Evolutionary conservation across 2,329 filamentous ascomycete species (phyloP).

Genomic region (Trichophyton benhamiae): DNA sequence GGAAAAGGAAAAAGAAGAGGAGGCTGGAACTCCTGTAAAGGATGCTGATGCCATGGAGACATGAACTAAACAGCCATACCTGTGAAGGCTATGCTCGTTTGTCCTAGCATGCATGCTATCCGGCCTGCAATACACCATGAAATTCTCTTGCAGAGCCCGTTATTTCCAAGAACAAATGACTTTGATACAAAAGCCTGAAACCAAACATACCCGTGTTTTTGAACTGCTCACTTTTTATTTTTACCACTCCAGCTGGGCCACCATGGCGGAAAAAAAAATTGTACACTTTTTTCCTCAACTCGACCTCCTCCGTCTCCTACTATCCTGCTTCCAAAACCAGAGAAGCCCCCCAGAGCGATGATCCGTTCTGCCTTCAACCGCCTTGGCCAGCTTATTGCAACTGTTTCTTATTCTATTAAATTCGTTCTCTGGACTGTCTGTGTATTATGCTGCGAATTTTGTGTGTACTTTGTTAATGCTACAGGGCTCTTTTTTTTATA

Average conservation of each 20-base stretch:
- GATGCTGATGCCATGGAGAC: background rate
- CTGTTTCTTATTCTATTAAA: background rate
- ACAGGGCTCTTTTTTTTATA: background rate
- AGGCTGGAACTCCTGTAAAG: constrained; percentile 3
- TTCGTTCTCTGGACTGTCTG: background rate
- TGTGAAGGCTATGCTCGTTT: background rate
- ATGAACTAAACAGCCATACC: background rate
- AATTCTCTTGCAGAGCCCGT: background rate
- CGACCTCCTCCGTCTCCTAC: background rate
- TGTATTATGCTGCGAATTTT: background rate
- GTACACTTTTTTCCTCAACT: background rate
- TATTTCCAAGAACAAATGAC: background rate
- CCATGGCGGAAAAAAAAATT: background rate
- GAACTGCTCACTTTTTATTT: background rate
- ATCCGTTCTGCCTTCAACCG: background rate
- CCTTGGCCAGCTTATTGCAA: constrained; percentile 7
- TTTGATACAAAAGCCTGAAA: background rate
- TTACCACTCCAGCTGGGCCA: background rate
- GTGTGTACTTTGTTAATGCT: constrained; percentile 3
- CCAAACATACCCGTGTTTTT: background rate
- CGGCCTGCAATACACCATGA: background rate
- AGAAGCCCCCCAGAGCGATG: background rate
- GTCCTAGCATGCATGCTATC: background rate
- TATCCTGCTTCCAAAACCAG: background rate
- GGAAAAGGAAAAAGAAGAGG: background rate